Base-by-base conservation (phyloP, 306 rosid species). In the Phaseolus lunatus region DNA sequence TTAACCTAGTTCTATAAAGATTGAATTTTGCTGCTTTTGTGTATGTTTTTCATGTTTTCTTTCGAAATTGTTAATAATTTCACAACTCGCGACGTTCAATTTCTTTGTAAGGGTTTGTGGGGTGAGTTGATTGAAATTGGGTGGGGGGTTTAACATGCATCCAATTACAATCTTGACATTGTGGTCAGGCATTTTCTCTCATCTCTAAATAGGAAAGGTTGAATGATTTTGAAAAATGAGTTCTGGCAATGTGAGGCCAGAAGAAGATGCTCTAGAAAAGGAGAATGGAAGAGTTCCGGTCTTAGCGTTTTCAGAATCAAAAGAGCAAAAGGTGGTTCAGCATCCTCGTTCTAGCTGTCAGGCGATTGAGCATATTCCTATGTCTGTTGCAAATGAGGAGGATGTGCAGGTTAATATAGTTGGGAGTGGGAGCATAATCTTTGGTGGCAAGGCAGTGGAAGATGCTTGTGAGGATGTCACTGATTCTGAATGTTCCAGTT, bases 361-460 rank as follows among this genome's bases (percentile, higher is more conserved):
- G 76, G 86, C 62, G 11, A 69, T 62, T 64, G 77, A 73, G 77
- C 77, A 29, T 57, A 67, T 62, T 67, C 47, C 70, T 56, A 39
- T 69, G 81, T 67, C 74, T 1, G 39, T 79, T 78, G 84, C 71
- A 80, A 72, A 63, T 58, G 88, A 77, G 52, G 88, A 88, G 74
- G 87, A 90, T 73, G 78, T 75, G 66, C 88, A 85, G 78, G 78
- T 95, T 73, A 83, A 95, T 80, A 72, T 89, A 58, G 84, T 71
- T 50, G 91, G 85, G 35, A 89, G 78, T 35, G 91, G 81, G 37
- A 35, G 61, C 71, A 3, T 73, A 31, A 53, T 47, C 68, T 70
- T 70, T 31, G 70, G 82, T 43, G 63, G 77, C 58, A 77, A 86
- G 68, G 70, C 14, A 15, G 71, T 80, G 80, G 90, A 89, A 66